A percentile compares a stretch with the other conserved stretches of the same genome.
These are phyloP conservation scores for Fusarium continuum DNA, from an alignment of 2,329 filamentous ascomycete species.

Conservation along the genomic window DNA sequence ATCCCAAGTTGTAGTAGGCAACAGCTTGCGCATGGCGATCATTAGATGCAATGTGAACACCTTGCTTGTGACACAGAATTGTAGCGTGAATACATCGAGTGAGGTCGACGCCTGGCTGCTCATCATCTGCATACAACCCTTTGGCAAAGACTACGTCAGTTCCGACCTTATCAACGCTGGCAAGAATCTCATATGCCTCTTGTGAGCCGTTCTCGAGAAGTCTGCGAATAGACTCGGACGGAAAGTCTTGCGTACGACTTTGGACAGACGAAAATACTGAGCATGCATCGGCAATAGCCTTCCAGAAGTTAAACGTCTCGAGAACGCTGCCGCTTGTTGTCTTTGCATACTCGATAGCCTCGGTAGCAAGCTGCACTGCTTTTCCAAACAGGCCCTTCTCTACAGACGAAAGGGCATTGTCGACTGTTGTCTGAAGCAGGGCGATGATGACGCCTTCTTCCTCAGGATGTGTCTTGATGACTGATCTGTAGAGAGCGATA, in stretches of 20 bases:
- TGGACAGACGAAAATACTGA: conserved; percentile 84
- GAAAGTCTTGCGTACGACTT: conserved; percentile 70
- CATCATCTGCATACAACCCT: conserved; percentile 57
- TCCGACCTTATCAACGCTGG: conserved; percentile 73
- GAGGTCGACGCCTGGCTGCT: conserved; percentile 60
- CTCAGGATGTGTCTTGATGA: conserved; percentile 71
- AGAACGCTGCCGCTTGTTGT: conserved; percentile 68
- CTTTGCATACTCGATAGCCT: conserved; percentile 74
- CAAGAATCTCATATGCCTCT: conserved; percentile 67
- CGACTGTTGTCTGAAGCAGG: conserved; percentile 85
- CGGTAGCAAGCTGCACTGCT: conserved; percentile 73
- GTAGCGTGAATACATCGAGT: conserved; percentile 72
- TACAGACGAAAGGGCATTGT: conserved; percentile 79
- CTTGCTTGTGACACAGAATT: conserved; percentile 87
- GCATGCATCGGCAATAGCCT: conserved; percentile 87
- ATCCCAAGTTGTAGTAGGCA: conserved; percentile 97
- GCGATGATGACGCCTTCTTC: conserved; percentile 92
- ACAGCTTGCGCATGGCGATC: conserved; percentile 91
- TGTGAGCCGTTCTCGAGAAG: conserved; percentile 67
- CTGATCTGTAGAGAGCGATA: conserved; percentile 77
- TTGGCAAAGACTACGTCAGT: conserved; percentile 57
- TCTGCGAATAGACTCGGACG: conserved; percentile 62
- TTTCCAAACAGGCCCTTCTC: conserved; percentile 89
- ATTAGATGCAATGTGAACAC: conserved; percentile 74
- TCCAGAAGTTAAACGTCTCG: conserved; percentile 94